A percentile compares a stretch with the other conserved stretches of the same genome.
Evolutionary conservation across 306 rosid genomes (phyloP).

Genomic region (Trifolium dubium): DNA sequence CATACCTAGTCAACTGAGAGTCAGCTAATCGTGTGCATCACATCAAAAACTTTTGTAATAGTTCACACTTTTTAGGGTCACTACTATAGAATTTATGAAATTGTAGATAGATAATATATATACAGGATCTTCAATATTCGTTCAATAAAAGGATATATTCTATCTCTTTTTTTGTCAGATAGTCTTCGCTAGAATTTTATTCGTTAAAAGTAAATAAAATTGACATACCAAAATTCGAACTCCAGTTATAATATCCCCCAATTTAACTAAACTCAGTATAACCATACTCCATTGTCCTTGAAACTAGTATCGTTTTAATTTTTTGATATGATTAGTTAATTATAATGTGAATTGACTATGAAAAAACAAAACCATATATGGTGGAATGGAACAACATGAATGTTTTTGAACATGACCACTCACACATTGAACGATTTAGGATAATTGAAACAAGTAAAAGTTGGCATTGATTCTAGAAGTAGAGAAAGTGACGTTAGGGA

Average conservation of each 20-base stretch:
- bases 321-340: not conserved
- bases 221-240: too few species aligned
- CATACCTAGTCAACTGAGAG: not conserved
- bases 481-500: slow-evolving; percentile 1
- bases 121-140: too few species aligned
- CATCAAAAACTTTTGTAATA: slow-evolving; percentile 8
- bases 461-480: slow-evolving; percentile 37
- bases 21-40: not conserved
- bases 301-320: not conserved
- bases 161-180: too few species aligned
- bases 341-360: not conserved
- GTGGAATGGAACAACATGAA: slow-evolving; percentile 25
- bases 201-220: too few species aligned
- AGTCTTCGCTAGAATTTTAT: too few species aligned
- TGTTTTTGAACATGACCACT: slow-evolving; percentile 40
- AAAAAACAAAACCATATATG: not conserved
- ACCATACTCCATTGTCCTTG: not conserved
- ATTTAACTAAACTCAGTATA: too few species aligned
- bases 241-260: too few species aligned
- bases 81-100: not conserved
- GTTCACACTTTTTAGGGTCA: not conserved
- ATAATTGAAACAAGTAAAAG: not conserved
- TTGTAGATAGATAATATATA: too few species aligned
- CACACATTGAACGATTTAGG: slow-evolving; percentile 33
- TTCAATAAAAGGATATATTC: too few species aligned